A percentile compares a stretch with the other conserved stretches of the same genome.
Conservation (phyloP, 805 yeast genomes). For the Kluyveromyces starmeri region DNA sequence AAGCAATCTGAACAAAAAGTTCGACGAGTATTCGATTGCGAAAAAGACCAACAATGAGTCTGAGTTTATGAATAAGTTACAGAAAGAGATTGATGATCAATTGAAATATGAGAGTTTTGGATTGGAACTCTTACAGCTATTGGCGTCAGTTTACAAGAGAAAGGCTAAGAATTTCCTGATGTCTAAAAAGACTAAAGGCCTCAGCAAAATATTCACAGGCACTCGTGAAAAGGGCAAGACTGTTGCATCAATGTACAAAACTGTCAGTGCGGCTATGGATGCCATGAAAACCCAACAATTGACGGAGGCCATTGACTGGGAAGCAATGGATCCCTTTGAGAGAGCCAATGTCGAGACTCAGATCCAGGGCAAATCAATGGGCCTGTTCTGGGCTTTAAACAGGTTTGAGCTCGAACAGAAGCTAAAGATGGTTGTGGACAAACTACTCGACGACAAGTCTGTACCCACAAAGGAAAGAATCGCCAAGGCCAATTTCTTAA, state of each 20-base stretch:
- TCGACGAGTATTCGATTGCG: constrained; percentile 39
- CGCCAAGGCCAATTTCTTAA: constrained; percentile 72
- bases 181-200: constrained; percentile 76
- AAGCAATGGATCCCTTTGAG: constrained; percentile 46
- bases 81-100: constrained; percentile 55
- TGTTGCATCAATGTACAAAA: constrained; percentile 74
- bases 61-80: constrained; percentile 43
- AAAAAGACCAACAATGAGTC: constrained; percentile 39
- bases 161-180: constrained; percentile 68
- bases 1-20: constrained; percentile 37
- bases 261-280: constrained; percentile 77
- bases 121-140: constrained; percentile 70
- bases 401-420: constrained; percentile 75
- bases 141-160: constrained; percentile 68
- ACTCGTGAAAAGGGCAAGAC: constrained; percentile 78
- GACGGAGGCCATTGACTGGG: constrained; percentile 60
- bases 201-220: constrained; percentile 73
- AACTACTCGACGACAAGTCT: constrained; percentile 58
- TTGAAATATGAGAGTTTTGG: constrained; percentile 95
- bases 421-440: constrained; percentile 74
- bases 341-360: constrained; percentile 72
- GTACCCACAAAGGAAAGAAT: constrained; percentile 54
- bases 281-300: constrained; percentile 75
- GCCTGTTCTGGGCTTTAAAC: constrained; percentile 94
- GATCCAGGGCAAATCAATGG: constrained; percentile 80